These are phyloP conservation scores for Lactarius evosmus DNA, from an alignment of 768 basidiomycete species.

Conservation along the genomic window DNA sequence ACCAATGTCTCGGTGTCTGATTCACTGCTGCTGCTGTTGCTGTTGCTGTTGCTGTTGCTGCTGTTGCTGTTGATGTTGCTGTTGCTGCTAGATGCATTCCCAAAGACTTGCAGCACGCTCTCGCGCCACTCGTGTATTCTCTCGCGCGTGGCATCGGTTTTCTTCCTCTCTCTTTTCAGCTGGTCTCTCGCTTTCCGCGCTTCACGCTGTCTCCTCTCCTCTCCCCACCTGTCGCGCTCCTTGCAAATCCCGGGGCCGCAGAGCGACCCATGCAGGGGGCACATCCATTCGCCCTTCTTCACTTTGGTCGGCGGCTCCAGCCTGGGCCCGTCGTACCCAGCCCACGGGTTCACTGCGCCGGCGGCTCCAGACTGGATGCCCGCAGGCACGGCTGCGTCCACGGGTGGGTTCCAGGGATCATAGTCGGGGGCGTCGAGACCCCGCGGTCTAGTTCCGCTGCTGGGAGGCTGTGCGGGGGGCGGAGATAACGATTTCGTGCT, in stretches of 20 bases:
- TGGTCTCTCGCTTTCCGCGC: not conserved
- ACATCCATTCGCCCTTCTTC: not conserved
- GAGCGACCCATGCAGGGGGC: conserved; percentile 16
- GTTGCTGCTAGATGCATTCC: not conserved
- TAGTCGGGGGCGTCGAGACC: not conserved
- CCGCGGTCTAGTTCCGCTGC: not conserved
- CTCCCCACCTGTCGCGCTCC: conserved; percentile 1
- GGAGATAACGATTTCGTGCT: not conserved
- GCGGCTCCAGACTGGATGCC: not conserved
- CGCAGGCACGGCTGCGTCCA: not conserved
- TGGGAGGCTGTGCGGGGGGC: not conserved
- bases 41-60: no score
- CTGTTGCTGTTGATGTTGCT: no score
- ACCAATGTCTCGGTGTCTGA: not conserved
- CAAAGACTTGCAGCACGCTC: not conserved
- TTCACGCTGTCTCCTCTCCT: not conserved
- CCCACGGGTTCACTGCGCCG: not conserved
- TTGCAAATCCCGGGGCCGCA: conserved; percentile 22
- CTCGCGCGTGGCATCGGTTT: not conserved
- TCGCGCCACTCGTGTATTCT: not conserved
- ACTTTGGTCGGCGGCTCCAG: conserved; percentile 1
- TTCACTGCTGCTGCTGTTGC: not conserved
- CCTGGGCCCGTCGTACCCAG: not conserved
- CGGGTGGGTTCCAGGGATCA: not conserved
- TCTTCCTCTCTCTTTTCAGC: not conserved